Percentiles rank a stretch among this genome's conserved stretches.
These are phyloP conservation scores for Citrus hindsii DNA, from an alignment of 345 rosid genomes.

Conservation along the genomic window DNA sequence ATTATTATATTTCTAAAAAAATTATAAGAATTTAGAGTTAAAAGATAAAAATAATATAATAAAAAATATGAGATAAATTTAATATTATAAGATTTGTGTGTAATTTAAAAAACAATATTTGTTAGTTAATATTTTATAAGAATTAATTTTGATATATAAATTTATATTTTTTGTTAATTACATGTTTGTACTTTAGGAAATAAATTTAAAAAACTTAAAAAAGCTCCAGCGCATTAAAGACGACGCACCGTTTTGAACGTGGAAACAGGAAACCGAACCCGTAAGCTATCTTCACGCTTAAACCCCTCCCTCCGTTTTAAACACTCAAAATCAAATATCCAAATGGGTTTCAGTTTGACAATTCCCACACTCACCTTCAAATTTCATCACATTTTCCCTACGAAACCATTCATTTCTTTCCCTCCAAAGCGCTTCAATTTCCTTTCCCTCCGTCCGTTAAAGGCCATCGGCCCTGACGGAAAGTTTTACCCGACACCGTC, in stretches of 20 bases:
- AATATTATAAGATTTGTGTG: no score
- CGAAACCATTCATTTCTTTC: constrained; percentile 20
- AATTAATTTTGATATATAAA: no score
- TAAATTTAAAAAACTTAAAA: no score
- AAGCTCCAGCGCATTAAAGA: no score
- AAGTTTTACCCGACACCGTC: constrained; percentile 60
- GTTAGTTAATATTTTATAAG: no score
- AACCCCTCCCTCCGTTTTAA: background rate
- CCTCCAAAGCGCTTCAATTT: constrained; percentile 22
- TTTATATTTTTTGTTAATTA: no score
- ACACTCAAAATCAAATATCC: background rate
- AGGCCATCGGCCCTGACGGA: constrained; percentile 42
- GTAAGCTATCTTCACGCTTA: background rate
- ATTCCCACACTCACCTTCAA: constrained; percentile 13
- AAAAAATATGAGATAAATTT: no score
- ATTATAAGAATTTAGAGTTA: no score
- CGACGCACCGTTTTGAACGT: background rate
- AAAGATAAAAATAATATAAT: no score
- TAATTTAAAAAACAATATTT: no score
- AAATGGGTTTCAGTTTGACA: constrained; percentile 31
- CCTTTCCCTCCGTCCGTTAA: constrained; percentile 20
- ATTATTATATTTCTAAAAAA: no score
- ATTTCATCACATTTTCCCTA: constrained; percentile 35
- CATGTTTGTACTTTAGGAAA: no score
- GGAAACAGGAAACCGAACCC: background rate